These are phyloP conservation scores for Penicillium palitans DNA, from an alignment of 2,329 filamentous ascomycete genomes.

Conservation along the genomic window DNA sequence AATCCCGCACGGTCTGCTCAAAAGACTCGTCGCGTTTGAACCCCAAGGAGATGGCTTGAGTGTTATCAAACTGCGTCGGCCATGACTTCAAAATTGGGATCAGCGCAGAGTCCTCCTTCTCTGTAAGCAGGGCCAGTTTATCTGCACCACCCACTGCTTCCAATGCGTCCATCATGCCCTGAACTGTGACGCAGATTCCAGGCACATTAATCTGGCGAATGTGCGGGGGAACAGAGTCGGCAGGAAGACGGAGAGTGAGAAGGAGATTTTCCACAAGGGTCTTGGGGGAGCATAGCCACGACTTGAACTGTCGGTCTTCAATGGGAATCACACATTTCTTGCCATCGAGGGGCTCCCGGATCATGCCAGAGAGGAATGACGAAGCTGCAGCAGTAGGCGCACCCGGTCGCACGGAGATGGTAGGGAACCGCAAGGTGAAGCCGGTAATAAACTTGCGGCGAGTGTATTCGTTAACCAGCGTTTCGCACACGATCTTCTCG, in stretches of 20 bases:
- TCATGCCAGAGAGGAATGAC: constrained; percentile 63
- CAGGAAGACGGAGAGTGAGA: constrained; percentile 48
- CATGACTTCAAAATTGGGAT: constrained; percentile 58
- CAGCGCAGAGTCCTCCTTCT: constrained; percentile 53
- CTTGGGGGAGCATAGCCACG: constrained; percentile 57
- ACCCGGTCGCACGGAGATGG: constrained; percentile 62
- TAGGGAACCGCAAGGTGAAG: constrained; percentile 60
- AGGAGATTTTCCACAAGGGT: constrained; percentile 57
- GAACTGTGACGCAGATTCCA: constrained; percentile 54
- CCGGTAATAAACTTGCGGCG: constrained; percentile 60
- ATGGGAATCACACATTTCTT: constrained; percentile 55
- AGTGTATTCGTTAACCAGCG: constrained; percentile 64
- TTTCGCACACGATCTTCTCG: constrained; percentile 64
- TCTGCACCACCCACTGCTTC: constrained; percentile 57
- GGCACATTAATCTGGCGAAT: constrained; percentile 60
- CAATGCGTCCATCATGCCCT: constrained; percentile 58
- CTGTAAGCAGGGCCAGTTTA: constrained; percentile 52
- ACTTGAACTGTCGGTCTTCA: constrained; percentile 51
- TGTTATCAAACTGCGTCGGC: constrained; percentile 58
- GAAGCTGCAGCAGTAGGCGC: constrained; percentile 62
- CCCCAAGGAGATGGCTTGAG: constrained; percentile 53
- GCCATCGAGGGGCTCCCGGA: constrained; percentile 62
- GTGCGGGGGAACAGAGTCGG: constrained; percentile 42
- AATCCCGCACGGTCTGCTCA: constrained; percentile 58
- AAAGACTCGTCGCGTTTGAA: constrained; percentile 54